Conservation (phyloP, 148 eudicot species). For the Pharnaceum exiguum region DNA sequence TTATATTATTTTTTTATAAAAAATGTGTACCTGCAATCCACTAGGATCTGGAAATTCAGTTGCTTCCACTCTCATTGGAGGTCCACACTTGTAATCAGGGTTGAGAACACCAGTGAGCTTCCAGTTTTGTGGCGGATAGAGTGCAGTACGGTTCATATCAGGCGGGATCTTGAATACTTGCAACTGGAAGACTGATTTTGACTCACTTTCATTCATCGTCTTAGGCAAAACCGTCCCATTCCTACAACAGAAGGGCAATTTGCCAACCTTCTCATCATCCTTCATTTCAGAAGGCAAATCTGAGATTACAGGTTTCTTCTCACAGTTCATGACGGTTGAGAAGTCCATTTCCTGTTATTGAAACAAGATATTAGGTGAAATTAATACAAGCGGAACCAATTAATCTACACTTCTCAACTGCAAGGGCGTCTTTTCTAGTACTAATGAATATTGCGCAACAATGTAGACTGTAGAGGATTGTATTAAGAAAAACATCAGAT, state of each 20-base stretch:
- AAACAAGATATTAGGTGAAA: no score
- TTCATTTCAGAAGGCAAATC: constrained; percentile 61
- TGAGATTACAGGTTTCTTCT: constrained; percentile 51
- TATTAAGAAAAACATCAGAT: no score
- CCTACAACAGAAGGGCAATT: constrained; percentile 69
- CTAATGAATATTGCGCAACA: no score
- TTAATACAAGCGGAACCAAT: no score
- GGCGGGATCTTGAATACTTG: constrained; percentile 78
- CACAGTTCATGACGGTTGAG: constrained; percentile 50
- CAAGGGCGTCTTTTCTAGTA: no score
- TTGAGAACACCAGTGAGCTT: constrained; percentile 54
- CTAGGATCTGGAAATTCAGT: constrained; percentile 65
- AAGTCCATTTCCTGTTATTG: constrained; percentile 68
- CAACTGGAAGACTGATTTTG: constrained; percentile 69
- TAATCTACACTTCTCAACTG: no score
- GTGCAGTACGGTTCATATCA: constrained; percentile 65
- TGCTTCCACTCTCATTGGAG: constrained; percentile 57
- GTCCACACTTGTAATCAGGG: constrained; percentile 64
- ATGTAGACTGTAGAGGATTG: no score
- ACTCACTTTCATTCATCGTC: constrained; percentile 59
- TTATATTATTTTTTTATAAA: no score
- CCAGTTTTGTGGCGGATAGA: constrained; percentile 87
- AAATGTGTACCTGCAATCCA: constrained; percentile 37
- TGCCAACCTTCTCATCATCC: constrained; percentile 73
- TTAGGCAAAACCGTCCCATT: constrained; percentile 69